Evolutionary conservation across 192 early-diverging fungal species (phyloP), one percentile per base, ranked within the genome.

Genomic region (Pilaira anomala): DNA sequence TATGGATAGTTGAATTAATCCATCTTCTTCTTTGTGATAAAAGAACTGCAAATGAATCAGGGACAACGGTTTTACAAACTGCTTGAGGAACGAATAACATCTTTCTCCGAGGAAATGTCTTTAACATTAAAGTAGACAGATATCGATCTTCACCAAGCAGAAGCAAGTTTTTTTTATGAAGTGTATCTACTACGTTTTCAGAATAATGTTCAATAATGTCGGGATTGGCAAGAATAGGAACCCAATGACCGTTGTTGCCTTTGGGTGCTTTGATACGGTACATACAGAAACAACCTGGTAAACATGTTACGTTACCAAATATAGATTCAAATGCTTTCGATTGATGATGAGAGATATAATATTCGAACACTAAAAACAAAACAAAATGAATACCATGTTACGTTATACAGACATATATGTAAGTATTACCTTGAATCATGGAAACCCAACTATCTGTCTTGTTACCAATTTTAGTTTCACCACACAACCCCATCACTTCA

Each of bases 1-100:
- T 93, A 73, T 93, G 92, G 40, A 93, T 85, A 1, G 92, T 94
- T 19, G 85, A 88, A 67, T 94, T 94, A 75, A 94, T 94, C 92
- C 92, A 94, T 33, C 92, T 82, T 21, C 92, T 79, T 12, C 92
- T 76, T 68, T 94, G 92, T 30, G 85, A 88, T 48, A 94, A 67
- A 22, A 94, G 76, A 1, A 87, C 83, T 50, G 60, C 71, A 66
- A 87, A 91, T 39, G 75, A 67, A 62, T 85, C 84, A 0, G 90
- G 90, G n/a, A 90, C 90, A 16, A 84, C 73, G 1, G 90, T 91
- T 53, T 85, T 81, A 66, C 90, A 91, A 8, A 79, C 84, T 0
- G 90, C 90, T 63, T 84, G 76, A 14, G 85, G 87, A 57, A 87
- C 82, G 67, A 88, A 91, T 46, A 86, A 66, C 76, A 87, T 82